These are phyloP conservation scores for Zygosaccharomyces pseudorouxii DNA, from an alignment of 805 yeast species.

Conservation along the genomic window DNA sequence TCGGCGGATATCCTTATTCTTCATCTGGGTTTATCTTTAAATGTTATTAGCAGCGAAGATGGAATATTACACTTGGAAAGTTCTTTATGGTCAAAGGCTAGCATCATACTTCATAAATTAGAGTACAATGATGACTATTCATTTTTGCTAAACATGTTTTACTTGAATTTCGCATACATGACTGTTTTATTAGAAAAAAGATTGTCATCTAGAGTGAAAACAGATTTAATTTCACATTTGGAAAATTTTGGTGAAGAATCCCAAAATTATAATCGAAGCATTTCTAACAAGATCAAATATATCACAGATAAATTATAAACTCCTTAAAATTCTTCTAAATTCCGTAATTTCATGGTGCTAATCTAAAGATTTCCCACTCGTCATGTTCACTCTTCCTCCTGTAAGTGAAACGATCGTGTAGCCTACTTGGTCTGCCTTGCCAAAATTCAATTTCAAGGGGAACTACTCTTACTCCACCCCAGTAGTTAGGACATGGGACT, in stretches of 20 bases:
- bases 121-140: constrained; percentile 2
- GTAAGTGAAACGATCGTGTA: constrained; percentile 84
- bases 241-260: constrained; percentile 10
- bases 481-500: constrained; percentile 85
- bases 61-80: not conserved
- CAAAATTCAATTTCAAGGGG: constrained; percentile 94
- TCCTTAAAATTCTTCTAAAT: not conserved
- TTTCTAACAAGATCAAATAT: constrained; percentile 11
- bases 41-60: constrained; percentile 7
- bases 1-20: constrained; percentile 14
- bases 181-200: not conserved
- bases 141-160: constrained; percentile 13
- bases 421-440: constrained; percentile 90
- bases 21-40: constrained; percentile 21
- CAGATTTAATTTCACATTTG: constrained; percentile 2
- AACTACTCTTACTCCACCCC: constrained; percentile 91
- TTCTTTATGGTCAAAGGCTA: constrained; percentile 4
- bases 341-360: constrained; percentile 57
- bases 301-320: constrained; percentile 9
- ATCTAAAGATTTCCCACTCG: constrained; percentile 61
- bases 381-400: constrained; percentile 48
- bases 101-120: not conserved
- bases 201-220: constrained; percentile 3
- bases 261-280: constrained; percentile 13
- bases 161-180: constrained; percentile 17